Evolutionary conservation across 192 early-diverging fungal species (phyloP).

Genomic region (Coemansia sp.): DNA sequence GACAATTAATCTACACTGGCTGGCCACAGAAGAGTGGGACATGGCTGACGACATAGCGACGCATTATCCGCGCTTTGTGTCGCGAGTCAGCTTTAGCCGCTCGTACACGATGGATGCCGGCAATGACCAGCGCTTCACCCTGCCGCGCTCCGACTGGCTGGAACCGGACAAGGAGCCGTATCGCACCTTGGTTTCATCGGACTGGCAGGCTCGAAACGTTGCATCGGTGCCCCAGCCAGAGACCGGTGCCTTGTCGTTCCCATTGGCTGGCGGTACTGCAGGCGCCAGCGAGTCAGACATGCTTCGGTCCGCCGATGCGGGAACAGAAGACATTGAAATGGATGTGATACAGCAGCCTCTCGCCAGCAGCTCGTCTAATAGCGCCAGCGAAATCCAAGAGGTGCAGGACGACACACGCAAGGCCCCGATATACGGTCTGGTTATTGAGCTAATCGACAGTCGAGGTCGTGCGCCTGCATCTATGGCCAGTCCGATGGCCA

Average conservation of each 20-base stretch:
- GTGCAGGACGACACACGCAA: slow-evolving; percentile 20
- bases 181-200: slow-evolving; percentile 35
- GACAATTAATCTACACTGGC: slow-evolving; percentile 37
- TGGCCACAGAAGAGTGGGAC: slow-evolving; percentile 44
- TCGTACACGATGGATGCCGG: slow-evolving; percentile 33
- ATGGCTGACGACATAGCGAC: slow-evolving; percentile 2
- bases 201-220: slow-evolving; percentile 42
- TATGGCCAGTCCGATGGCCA: neutral
- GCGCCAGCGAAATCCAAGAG: slow-evolving; percentile 38
- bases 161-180: slow-evolving; percentile 40
- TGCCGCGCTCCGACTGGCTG: slow-evolving; percentile 44
- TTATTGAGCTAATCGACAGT: slow-evolving; percentile 40
- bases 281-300: neutral
- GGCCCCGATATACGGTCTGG: slow-evolving; percentile 37
- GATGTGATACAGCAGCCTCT: slow-evolving; percentile 10
- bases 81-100: slow-evolving; percentile 25
- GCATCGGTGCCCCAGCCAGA: neutral
- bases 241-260: neutral
- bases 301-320: neutral
- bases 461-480: neutral
- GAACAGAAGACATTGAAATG: slow-evolving; percentile 16
- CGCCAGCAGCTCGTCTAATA: neutral
- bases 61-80: slow-evolving; percentile 31
- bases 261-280: neutral
- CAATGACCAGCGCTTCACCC: slow-evolving; percentile 24